Conservation (phyloP, 2,329 filamentous ascomycete species). For the Fusarium albidum region DNA sequence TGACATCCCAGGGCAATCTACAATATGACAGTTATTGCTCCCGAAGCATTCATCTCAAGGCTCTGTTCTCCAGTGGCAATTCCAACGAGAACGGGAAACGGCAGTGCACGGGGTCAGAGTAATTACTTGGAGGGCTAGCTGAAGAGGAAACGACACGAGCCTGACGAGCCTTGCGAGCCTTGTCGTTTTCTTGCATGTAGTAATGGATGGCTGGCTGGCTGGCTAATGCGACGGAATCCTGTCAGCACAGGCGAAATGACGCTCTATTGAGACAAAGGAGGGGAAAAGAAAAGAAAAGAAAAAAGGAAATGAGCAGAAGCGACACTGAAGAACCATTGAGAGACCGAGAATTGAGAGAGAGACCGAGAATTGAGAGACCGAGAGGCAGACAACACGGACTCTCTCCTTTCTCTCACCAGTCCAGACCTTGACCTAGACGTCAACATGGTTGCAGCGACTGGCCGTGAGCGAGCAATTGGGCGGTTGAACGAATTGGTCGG, state of each 20-base stretch:
- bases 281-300: not conserved
- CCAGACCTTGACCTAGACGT: not conserved
- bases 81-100: constrained; percentile 3
- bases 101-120: not conserved
- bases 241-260: constrained; percentile 23
- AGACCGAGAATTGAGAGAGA: not conserved
- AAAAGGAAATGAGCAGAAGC: constrained; percentile 4
- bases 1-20: not conserved
- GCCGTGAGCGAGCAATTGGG: not conserved
- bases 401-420: not conserved
- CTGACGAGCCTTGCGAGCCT: not conserved
- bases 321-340: not conserved
- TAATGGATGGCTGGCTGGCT: not conserved
- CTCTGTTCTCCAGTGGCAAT: too few species aligned
- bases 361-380: not conserved
- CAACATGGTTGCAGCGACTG: not conserved
- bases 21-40: too few species aligned
- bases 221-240: constrained; percentile 19
- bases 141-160: not conserved
- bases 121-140: not conserved
- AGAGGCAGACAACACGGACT: constrained; percentile 9
- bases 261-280: constrained; percentile 2
- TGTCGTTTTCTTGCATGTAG: not conserved
- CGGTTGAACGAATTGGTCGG: not conserved
- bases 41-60: too few species aligned